Evolutionary conservation across 1,284 basidiomycete genomes (phyloP), one percentile per base, ranked within the genome.

Genomic region (Paramarasmius palmivorus): DNA sequence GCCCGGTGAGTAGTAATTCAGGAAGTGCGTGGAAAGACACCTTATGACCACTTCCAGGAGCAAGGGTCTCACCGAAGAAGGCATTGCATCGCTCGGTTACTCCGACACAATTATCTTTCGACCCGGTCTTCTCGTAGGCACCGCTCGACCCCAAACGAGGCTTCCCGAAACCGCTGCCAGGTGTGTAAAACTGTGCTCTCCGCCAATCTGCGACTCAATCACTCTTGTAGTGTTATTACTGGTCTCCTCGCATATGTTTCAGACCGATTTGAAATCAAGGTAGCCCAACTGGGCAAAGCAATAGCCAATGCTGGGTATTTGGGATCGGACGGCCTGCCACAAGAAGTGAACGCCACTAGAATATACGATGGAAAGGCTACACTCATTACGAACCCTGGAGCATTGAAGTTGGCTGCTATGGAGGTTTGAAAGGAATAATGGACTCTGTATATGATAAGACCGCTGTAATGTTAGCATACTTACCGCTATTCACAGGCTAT

Each of bases 51-150:
- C 38, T 47, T 37, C 37, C 60, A 86, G 83, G 71, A 84, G 80
- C 63, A 92, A 92, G 68, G 90, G 88, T 10, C 67, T 85, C 36
- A 92, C 91, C 0, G 91, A 93, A 65, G 71, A 81, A 49, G 85
- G 71, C 0, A 72, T 93, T 9, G 84, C 88, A 0, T 68, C 65
- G 2, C 66, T 91, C 5, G 86, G 85, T 8, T 93, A 90, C 65
- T 63, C 69, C 9, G 85, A 90, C 44, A 83, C 83, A 0, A 81
- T 91, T 57, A 66, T 90, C 45, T 84, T 90, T 68, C 76, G 84
- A 15, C 89, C 91, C 0, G 82, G 67, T 0, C 59, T 77, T 22
- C 68, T 92, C 4, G 69, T 67, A 7, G 74, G 78, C 0, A 68
- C 75, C 0, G 57, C 75, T 10, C 68, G 82, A 6, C 22, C 63